phyloP scores from a whole-genome alignment of 208 protist genomes.

The Trypanosoma rangeli region DNA sequence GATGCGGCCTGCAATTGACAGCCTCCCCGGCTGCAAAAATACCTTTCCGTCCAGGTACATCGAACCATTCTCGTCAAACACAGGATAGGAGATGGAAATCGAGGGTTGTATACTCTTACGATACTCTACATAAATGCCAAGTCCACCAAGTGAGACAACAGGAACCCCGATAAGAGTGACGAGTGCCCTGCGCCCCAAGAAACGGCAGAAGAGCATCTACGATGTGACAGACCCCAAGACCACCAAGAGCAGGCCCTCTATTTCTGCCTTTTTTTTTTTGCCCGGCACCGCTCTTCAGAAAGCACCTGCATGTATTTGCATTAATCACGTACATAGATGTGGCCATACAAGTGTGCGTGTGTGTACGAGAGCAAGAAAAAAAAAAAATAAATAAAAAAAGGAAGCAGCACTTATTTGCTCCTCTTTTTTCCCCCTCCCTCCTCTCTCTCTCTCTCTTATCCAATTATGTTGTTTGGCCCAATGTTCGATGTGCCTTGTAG shows the following conservation, averaged over 20 bases:
- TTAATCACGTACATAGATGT: too few relatives aligned
- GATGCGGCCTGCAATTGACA: conserved; percentile 47
- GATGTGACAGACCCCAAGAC: background rate
- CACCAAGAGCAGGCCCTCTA: background rate
- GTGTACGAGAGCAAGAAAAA: conserved; percentile 13
- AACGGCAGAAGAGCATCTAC: conserved; percentile 17
- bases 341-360: background rate
- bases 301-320: conserved; percentile 10
- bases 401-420: background rate
- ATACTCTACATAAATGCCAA: conserved; percentile 67
- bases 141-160: conserved; percentile 41
- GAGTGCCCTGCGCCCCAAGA: conserved; percentile 6
- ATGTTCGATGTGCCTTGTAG: too few relatives aligned
- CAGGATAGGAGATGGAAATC: conserved; percentile 55
- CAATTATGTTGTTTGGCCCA: too few relatives aligned
- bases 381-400: conserved; percentile 23
- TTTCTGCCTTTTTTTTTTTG: background rate
- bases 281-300: background rate
- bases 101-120: conserved; percentile 49
- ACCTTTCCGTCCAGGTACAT: conserved; percentile 63
- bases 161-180: conserved; percentile 45
- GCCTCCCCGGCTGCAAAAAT: conserved; percentile 37
- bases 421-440: too few relatives aligned
- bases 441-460: too few relatives aligned
- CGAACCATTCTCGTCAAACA: conserved; percentile 63